Conservation (phyloP, 148 eudicot genomes). For the Silene conica region DNA sequence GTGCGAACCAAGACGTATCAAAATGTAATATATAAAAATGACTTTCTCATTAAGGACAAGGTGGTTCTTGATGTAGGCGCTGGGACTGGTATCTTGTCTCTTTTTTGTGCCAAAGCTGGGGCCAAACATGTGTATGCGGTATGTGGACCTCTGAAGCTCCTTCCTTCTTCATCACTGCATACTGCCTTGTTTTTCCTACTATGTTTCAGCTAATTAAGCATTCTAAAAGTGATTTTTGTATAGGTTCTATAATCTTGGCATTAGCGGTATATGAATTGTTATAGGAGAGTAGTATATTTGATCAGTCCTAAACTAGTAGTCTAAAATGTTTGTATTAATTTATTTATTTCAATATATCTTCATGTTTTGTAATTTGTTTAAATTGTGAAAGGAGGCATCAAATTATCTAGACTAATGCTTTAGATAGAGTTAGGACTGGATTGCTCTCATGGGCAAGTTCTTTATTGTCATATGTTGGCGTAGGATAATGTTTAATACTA, state of each 20-base stretch:
- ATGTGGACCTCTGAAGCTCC: slow-evolving; percentile 15
- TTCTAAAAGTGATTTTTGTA: neutral
- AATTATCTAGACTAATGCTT: neutral
- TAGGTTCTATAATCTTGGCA: neutral
- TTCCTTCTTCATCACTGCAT: neutral
- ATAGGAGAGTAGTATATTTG: slow-evolving; percentile 3
- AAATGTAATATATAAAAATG: slow-evolving; percentile 79
- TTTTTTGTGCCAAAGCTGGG: slow-evolving; percentile 97
- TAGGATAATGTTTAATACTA: neutral
- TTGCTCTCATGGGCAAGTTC: neutral
- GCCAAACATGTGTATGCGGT: slow-evolving; percentile 99
- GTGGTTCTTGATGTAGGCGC: slow-evolving; percentile 98
- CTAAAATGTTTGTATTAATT: neutral
- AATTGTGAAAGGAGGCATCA: neutral
- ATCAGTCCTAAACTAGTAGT: neutral
- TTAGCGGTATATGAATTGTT: neutral
- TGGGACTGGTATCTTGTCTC: slow-evolving; percentile 95
- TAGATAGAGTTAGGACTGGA: neutral
- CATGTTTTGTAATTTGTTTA: neutral
- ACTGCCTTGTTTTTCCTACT: neutral
- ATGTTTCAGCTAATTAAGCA: neutral
- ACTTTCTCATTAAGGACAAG: slow-evolving; percentile 82
- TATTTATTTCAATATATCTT: neutral
- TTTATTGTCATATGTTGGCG: neutral
- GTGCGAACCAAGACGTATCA: slow-evolving; percentile 96